Conservation (phyloP, 2,329 filamentous ascomycete genomes). For the Fusarium cicatricum region DNA sequence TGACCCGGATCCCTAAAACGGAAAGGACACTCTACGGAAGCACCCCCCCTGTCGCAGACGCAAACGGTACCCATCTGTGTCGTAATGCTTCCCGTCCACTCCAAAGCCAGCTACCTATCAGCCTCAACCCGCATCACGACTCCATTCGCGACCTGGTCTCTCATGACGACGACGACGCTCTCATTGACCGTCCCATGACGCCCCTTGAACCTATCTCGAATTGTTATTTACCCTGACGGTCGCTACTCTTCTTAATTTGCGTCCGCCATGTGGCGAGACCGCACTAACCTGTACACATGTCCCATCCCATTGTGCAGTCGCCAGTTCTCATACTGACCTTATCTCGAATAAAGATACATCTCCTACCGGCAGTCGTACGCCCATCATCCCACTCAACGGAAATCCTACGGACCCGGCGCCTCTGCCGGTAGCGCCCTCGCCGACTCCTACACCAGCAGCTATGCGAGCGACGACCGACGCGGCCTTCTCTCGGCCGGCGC, state of each 20-base stretch:
- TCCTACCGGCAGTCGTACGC: constrained; percentile 99
- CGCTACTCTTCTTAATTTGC: constrained; percentile 44
- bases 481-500: constrained; percentile 84
- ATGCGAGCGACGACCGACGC: constrained; percentile 64
- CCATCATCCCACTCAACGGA: constrained; percentile 90
- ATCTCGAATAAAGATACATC: constrained; percentile 74
- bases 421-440: constrained; percentile 65
- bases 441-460: constrained; percentile 63
- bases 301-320: constrained; percentile 10
- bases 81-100: constrained; percentile 31
- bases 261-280: constrained; percentile 96
- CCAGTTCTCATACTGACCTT: constrained; percentile 15
- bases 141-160: constrained; percentile 32
- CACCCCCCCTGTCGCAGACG: constrained; percentile 15
- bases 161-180: constrained; percentile 37
- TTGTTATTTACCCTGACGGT: constrained; percentile 38
- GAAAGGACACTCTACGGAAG: constrained; percentile 17
- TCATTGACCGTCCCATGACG: constrained; percentile 40
- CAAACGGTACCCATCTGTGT: constrained; percentile 28
- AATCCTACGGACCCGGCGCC: constrained; percentile 65
- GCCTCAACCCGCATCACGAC: constrained; percentile 35
- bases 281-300: constrained; percentile 85
- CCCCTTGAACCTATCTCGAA: constrained; percentile 13
- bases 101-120: constrained; percentile 30
- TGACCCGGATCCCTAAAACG: no score